Base-by-base conservation (phyloP, 2,329 filamentous ascomycete genomes). In the Lasiodiplodia sp. region DNA sequence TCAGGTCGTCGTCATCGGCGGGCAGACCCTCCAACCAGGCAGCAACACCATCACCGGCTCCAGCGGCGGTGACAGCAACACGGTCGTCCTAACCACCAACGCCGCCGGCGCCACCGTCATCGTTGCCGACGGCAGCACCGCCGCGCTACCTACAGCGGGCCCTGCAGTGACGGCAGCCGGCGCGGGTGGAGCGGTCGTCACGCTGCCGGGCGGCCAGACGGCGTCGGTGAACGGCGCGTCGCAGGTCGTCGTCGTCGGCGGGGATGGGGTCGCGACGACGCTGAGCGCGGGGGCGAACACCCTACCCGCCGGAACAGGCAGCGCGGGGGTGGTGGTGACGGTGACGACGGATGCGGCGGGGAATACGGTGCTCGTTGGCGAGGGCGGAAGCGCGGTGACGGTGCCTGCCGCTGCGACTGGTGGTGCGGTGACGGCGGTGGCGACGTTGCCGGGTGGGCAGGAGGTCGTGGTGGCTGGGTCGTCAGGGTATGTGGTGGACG, bases 191-290 rank as follows among this genome's bases (percentile, higher is more conserved):
- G 34, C 4, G 5, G 31, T 49, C 4, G 38, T 62, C 12, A 34
- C 31, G 31, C 40, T 62, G 57, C 57, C 57, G 7, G 57, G 57
- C 40, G 40, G 57, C 23, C 38, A 16, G 23, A 62, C 57, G 23
- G 57, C 57, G 23, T 62, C 57, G 38, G 21, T 62, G 14, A 10
- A 31, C 12, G 21, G 21, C 25, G 28, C 52, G 28, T 34, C 28
- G 25, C 28, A 55, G 28, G 16, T 55, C 28, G 44, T 47, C n/a
- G 44, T 47, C 7, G 44, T 47, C 1, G 44, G 10, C n/a, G 44
- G 44, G 2, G 18, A 16, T 0, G 40, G 40, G 4, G 1, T 2
- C 2, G 5, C 40, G 40, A 5, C 18, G 44, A 47, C 44, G 44
- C 8, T 47, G 44, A 11, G 7, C 7, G 44, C 44, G n/a, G 44